Evolutionary conservation across 208 protist genomes (phyloP), one percentile per base, ranked within the genome.

Genomic region (Angomonas ambiguus): DNA sequence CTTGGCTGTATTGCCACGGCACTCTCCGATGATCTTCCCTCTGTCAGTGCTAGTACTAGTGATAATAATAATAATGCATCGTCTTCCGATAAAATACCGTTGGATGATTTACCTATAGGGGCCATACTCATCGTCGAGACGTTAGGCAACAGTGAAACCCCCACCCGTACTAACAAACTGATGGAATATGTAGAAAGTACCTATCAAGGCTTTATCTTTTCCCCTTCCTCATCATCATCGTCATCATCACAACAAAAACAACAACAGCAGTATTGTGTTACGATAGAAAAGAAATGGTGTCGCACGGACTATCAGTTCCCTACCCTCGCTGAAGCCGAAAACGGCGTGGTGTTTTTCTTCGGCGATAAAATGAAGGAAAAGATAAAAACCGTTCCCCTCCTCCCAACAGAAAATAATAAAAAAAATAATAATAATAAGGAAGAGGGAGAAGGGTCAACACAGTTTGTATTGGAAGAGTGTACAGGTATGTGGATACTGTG

Each of bases 401-500:
- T n/a, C n/a, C n/a, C n/a, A n/a, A n/a, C n/a, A n/a, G n/a, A 45
- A 45, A 45, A 45, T 45, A 16, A 45, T 45, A 16, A 45, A 45
- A 45, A 45, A n/a, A 45, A 45, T 45, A 45, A 45, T 45, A 45
- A 45, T 45, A 45, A 45, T 45, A 45, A 45, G 8, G 16, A 45
- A n/a, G n/a, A n/a, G n/a, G 8, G 38, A 45, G 38, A 45, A 45
- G 8, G 38, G 16, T 45, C 8, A 45, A 45, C 16, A 45, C 38
- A 8, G 38, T n/a, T n/a, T n/a, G n/a, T n/a, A 16, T 16, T 45
- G 38, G 16, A 45, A 16, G 38, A 45, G 16, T 16, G 16, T 45
- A 45, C 38, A 8, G 38, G 38, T 16, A 45, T 45, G 38, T 45
- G 38, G 38, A 45, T 45, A 8, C 16, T 45, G 38, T 45, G 38